phyloP scores from a whole-genome alignment of 805 yeast species.

The Candida fluviatilis region DNA sequence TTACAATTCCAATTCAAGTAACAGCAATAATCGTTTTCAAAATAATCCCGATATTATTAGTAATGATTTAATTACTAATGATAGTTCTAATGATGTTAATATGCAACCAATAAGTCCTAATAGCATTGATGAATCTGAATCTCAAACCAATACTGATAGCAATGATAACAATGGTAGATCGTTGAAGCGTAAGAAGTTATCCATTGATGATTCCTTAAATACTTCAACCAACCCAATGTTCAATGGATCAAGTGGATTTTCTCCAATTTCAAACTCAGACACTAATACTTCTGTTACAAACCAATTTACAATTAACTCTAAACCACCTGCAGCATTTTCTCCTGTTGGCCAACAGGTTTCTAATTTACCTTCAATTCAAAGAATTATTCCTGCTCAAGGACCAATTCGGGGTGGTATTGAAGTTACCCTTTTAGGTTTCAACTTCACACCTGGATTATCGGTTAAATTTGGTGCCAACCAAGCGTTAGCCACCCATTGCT shows the following conservation, averaged over 20 bases:
- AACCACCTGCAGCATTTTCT: background rate
- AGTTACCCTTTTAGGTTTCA: slow-evolving; percentile 82
- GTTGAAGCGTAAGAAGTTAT: slow-evolving; percentile 46
- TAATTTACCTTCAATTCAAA: slow-evolving; percentile 59
- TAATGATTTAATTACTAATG: background rate
- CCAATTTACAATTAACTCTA: slow-evolving; percentile 3
- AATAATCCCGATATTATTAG: slow-evolving; percentile 3
- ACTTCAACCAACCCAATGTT: slow-evolving; percentile 33
- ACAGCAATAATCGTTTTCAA: slow-evolving; percentile 8
- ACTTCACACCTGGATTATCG: slow-evolving; percentile 75
- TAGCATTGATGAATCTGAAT: slow-evolving; percentile 56
- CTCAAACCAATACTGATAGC: slow-evolving; percentile 45
- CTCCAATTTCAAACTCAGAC: slow-evolving; percentile 45
- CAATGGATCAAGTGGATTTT: slow-evolving; percentile 35
- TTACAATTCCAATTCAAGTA: slow-evolving; percentile 3
- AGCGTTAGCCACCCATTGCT: slow-evolving; percentile 85
- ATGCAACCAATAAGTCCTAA: slow-evolving; percentile 54
- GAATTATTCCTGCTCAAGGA: slow-evolving; percentile 94
- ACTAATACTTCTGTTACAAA: slow-evolving; percentile 31
- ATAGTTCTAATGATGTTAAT: slow-evolving; percentile 5
- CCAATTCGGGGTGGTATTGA: slow-evolving; percentile 96
- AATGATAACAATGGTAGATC: slow-evolving; percentile 34
- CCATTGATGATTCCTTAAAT: slow-evolving; percentile 42
- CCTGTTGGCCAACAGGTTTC: slow-evolving; percentile 5
- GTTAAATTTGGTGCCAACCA: slow-evolving; percentile 84